Conservation (phyloP, 768 basidiomycete genomes). For the Sarcodon aspratus region DNA sequence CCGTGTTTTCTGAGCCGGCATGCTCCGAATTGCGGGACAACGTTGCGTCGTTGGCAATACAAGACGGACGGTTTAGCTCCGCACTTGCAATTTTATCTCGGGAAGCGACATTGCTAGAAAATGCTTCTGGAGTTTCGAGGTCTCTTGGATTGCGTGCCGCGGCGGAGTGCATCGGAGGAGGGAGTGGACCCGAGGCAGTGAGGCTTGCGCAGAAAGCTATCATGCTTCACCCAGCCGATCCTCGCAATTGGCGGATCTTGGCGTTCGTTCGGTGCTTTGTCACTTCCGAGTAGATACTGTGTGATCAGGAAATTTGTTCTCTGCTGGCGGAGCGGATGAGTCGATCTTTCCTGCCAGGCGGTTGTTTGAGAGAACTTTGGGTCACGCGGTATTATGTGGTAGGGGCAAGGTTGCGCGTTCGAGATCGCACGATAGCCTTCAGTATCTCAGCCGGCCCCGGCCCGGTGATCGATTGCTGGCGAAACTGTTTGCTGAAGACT, state of each 20-base stretch:
- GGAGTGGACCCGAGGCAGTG: slow-evolving; percentile 18
- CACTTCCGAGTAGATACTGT: too few species aligned
- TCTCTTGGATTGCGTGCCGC: slow-evolving; percentile 33
- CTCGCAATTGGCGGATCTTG: slow-evolving; percentile 45
- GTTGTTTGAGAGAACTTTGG: too few species aligned
- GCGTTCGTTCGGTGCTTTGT: slow-evolving; percentile 33
- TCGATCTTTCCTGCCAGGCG: too few species aligned
- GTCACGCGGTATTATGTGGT: too few species aligned
- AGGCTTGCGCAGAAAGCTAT: slow-evolving; percentile 50
- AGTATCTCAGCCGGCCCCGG: too few species aligned
- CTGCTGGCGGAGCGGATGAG: too few species aligned
- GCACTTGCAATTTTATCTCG: slow-evolving; percentile 36
- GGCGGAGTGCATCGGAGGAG: slow-evolving; percentile 15
- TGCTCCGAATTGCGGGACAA: slow-evolving; percentile 34
- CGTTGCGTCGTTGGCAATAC: slow-evolving; percentile 45
- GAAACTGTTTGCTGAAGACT: too few species aligned
- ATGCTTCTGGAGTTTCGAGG: slow-evolving; percentile 28
- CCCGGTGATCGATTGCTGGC: too few species aligned
- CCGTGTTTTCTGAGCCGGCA: slow-evolving; percentile 45
- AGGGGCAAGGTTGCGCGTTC: too few species aligned
- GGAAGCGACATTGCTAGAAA: slow-evolving; percentile 21
- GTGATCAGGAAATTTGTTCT: too few species aligned
- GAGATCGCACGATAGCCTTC: too few species aligned
- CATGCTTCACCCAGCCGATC: slow-evolving; percentile 44
- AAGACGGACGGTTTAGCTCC: slow-evolving; percentile 26